Percentiles rank a stretch among this genome's conserved stretches.
Evolutionary conservation across 2,329 filamentous ascomycete species (phyloP).

Genomic region (Ceratocystiopsis minuta): DNA sequence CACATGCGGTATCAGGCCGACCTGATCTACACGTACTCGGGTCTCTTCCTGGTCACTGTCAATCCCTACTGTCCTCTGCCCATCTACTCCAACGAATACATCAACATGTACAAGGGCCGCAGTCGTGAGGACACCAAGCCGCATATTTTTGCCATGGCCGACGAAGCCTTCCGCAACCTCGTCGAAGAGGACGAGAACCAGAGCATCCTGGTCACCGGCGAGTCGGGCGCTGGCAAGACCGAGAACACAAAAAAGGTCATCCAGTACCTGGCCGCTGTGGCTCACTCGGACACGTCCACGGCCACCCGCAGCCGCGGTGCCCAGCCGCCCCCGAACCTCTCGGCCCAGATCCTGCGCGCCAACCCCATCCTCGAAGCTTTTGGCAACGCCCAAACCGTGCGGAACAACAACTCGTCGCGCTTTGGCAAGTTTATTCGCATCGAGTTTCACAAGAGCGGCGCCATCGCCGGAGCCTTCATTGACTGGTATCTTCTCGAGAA

Average conservation of each 20-base stretch:
- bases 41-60: conserved; percentile 87
- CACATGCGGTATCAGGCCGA: conserved; percentile 90
- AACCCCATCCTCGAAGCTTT: conserved; percentile 97
- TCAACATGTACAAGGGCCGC: conserved; percentile 94
- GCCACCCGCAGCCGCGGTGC: conserved; percentile 32
- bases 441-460: conserved; percentile 72
- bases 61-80: conserved; percentile 91
- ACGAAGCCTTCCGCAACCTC: conserved; percentile 87
- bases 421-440: conserved; percentile 99
- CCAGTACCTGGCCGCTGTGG: conserved; percentile 90
- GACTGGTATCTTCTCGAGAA: conserved; percentile 98
- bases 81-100: conserved; percentile 91
- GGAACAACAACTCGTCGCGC: conserved; percentile 95
- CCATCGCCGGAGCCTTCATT: conserved; percentile 90
- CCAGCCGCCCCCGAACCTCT: conserved; percentile 58
- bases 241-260: conserved; percentile 99
- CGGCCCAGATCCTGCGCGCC: conserved; percentile 86
- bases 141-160: conserved; percentile 94
- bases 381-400: conserved; percentile 91
- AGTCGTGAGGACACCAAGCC: conserved; percentile 87
- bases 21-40: conserved; percentile 95
- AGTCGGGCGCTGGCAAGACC: conserved; percentile 94
- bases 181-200: conserved; percentile 93
- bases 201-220: conserved; percentile 92
- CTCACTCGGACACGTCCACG: conserved; percentile 54